Conservation (phyloP, 2,329 filamentous ascomycete species). For the Albophoma yamanashiensis region DNA sequence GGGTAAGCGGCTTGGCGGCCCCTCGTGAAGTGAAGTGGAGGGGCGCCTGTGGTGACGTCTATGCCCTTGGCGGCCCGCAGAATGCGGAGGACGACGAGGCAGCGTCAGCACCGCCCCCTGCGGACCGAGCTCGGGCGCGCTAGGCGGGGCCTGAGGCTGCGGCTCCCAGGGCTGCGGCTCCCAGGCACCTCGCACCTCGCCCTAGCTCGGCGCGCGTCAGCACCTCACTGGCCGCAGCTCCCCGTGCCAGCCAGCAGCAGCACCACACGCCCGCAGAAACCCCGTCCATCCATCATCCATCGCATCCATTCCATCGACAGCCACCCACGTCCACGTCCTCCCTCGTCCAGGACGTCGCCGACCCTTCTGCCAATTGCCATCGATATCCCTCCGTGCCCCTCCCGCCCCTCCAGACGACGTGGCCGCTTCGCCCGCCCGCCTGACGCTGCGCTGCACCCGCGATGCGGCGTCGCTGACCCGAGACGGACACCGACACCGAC, state of each 20-base stretch:
- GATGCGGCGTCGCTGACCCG: slow-evolving; percentile 28
- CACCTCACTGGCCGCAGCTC: background rate
- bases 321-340: background rate
- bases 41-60: background rate
- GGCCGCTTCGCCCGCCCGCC: background rate
- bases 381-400: background rate
- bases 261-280: background rate
- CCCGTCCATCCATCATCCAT: background rate
- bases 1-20: too few species aligned
- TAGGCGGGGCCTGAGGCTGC: background rate
- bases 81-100: background rate
- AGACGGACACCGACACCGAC: slow-evolving; percentile 16
- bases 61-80: background rate
- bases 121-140: background rate
- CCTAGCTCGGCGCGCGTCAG: background rate
- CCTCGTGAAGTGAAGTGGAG: too few species aligned
- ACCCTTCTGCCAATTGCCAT: background rate
- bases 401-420: background rate
- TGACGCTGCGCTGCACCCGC: slow-evolving; percentile 10
- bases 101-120: background rate
- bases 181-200: background rate
- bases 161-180: background rate
- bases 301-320: background rate
- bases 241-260: background rate
- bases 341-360: background rate